phyloP scores from a whole-genome alignment of 805 yeast species.

The Nakazawaea populi region DNA sequence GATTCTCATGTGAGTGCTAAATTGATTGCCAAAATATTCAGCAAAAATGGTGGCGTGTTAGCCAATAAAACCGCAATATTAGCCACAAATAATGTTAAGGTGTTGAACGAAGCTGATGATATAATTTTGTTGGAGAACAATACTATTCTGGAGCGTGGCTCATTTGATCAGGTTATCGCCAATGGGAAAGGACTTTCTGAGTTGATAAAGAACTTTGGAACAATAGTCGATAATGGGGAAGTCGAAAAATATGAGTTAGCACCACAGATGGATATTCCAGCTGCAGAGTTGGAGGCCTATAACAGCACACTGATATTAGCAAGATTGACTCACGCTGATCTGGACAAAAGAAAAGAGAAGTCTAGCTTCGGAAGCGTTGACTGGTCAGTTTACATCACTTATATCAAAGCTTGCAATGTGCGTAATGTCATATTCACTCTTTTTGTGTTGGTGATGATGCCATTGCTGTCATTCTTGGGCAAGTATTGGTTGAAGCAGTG shows the following conservation, averaged over 20 bases:
- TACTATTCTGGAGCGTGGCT: constrained; percentile 48
- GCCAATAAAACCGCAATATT: constrained; percentile 46
- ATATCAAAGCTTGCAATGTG: constrained; percentile 54
- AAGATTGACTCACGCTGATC: constrained; percentile 28
- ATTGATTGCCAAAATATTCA: constrained; percentile 56
- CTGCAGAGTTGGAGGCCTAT: too few species aligned
- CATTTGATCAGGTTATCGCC: constrained; percentile 34
- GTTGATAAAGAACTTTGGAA: constrained; percentile 33
- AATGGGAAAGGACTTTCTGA: constrained; percentile 23
- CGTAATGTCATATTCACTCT: constrained; percentile 34
- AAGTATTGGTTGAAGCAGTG: constrained; percentile 95
- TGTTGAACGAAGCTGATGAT: constrained; percentile 50
- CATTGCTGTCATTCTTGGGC: constrained; percentile 43
- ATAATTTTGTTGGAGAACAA: constrained; percentile 55
- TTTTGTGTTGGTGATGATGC: constrained; percentile 23
- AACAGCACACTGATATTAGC: constrained; percentile 17
- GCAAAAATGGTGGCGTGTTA: constrained; percentile 37
- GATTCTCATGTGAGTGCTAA: constrained; percentile 95
- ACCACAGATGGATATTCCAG: too few species aligned
- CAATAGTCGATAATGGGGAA: neutral
- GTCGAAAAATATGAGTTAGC: neutral
- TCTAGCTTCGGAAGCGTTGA: constrained; percentile 56
- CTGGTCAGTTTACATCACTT: constrained; percentile 43
- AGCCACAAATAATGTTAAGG: constrained; percentile 53
- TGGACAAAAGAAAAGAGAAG: constrained; percentile 34